phyloP scores from a whole-genome alignment of 139 green algal species.

The Picochlorum sp. region DNA sequence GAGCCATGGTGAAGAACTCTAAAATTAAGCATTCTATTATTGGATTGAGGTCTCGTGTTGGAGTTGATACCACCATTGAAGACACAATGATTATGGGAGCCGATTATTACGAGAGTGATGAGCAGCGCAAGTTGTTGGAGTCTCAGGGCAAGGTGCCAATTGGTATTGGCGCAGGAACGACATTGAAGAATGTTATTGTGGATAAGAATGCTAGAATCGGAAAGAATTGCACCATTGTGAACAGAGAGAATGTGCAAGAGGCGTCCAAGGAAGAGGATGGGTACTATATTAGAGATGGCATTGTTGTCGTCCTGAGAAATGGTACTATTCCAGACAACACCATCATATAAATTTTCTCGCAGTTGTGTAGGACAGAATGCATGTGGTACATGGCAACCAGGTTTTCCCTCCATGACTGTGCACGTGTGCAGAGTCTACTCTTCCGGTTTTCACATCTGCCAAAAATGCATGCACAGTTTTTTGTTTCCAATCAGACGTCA shows the following conservation, averaged over 20 bases:
- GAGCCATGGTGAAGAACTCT: slow-evolving; percentile 67
- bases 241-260: slow-evolving; percentile 81
- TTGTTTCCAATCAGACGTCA: too few species aligned
- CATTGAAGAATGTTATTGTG: slow-evolving; percentile 90
- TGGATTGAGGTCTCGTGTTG: slow-evolving; percentile 75
- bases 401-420: neutral
- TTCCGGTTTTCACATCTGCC: slow-evolving; percentile 3
- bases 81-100: slow-evolving; percentile 90
- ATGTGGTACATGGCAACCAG: neutral
- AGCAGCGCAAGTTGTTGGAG: slow-evolving; percentile 52
- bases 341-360: slow-evolving; percentile 52
- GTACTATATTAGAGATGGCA: slow-evolving; percentile 91
- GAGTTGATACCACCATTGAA: slow-evolving; percentile 51
- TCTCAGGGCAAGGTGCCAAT: slow-evolving; percentile 74
- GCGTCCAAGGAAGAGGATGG: slow-evolving; percentile 71
- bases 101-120: slow-evolving; percentile 96
- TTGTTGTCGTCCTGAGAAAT: slow-evolving; percentile 88
- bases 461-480: too few species aligned
- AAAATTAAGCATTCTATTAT: slow-evolving; percentile 86
- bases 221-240: slow-evolving; percentile 76
- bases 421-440: neutral
- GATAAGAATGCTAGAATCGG: slow-evolving; percentile 99
- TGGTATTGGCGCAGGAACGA: slow-evolving; percentile 71
- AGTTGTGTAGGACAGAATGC: neutral
- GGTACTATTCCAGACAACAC: slow-evolving; percentile 68